Evolutionary conservation across 257 asterid genomes (phyloP), one percentile per base, ranked within the genome.

Genomic region (Jaltomata sinuosa): DNA sequence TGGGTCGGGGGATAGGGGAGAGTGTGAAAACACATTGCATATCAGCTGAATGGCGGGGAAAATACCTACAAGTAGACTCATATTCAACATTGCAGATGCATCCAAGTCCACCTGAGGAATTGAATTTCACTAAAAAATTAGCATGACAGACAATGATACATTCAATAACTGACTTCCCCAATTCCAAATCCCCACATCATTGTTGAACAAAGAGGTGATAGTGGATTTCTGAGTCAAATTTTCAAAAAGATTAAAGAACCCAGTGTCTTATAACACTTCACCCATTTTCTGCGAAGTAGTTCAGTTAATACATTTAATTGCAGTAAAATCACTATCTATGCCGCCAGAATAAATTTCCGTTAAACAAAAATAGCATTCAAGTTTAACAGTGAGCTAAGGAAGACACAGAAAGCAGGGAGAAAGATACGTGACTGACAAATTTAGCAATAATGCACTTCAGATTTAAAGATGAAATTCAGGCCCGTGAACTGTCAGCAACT

Each of bases 11-110:
- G 21, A 4, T 7, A 1, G 78, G 71, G 74, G 72, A 85, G 16
- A 71, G 69, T 52, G 40, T 25, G 55, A 86, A 21, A 49, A 49
- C 64, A 36, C 36, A 71, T 83, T 82, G 71, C 14, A 55, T 69
- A 84, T 82, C 19, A 18, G 27, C 80, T 38, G 77, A 83, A 86
- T 79, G 84, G 78, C 49, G 61, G 57, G 68, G 49, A 81, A 79
- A 61, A 54, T 83, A 96, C 99, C 98, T 92, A 98, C 99, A 94
- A 19, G 90, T 81, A 71, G 98, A 94, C 85, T 96, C 98, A 87
- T 91, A 90, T 65, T 89, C 87, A 81, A 92, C 95, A 27, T 84
- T 94, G 94, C 99, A 94, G 89, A 94, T 90, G 95, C 99, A 96
- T 85, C 98, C 99, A 87, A 95, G 91, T 84, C 94, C 98, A 87